Percentiles rank a stretch among this genome's conserved stretches.
Conservation (phyloP, 164 flowering plant species). For the Taxillus chinensis region DNA sequence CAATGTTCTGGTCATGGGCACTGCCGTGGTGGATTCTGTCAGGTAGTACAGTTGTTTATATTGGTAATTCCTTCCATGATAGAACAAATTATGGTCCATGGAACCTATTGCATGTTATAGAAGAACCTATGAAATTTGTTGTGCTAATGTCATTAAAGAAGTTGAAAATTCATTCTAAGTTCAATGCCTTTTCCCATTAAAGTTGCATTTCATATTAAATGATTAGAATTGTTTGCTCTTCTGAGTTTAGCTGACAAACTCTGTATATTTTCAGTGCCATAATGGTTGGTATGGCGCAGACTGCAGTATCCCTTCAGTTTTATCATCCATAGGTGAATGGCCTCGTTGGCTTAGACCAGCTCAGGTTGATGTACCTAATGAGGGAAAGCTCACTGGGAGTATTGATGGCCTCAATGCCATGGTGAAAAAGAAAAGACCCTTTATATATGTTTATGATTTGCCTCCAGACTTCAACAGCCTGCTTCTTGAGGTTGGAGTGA, state of each 20-base stretch:
- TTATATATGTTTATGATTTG: conserved; percentile 88
- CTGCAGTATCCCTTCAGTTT: conserved; percentile 82
- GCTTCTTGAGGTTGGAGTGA: conserved; percentile 76
- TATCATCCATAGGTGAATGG: conserved; percentile 63
- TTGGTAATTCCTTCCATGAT: background rate
- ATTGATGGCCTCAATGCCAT: conserved; percentile 38
- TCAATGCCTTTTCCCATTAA: background rate
- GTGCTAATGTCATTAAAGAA: too few relatives aligned
- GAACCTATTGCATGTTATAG: too few relatives aligned
- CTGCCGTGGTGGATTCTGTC: conserved; percentile 97
- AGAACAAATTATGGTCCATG: too few relatives aligned
- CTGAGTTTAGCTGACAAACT: background rate
- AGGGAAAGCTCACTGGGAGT: conserved; percentile 16
- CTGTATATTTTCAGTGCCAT: conserved; percentile 46
- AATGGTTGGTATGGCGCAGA: conserved; percentile 90
- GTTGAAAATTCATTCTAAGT: too few relatives aligned
- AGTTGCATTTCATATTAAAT: background rate
- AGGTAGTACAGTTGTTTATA: conserved; percentile 30
- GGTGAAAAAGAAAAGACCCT: conserved; percentile 83
- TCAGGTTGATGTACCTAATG: conserved; percentile 46
- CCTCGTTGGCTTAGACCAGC: conserved; percentile 95
- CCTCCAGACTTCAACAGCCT: conserved; percentile 85
- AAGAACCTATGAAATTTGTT: too few relatives aligned
- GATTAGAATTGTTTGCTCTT: background rate
- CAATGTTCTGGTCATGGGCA: conserved; percentile 86